Evolutionary conservation across 164 flowering plant genomes (phyloP).

Genomic region (Vitis riparia): DNA sequence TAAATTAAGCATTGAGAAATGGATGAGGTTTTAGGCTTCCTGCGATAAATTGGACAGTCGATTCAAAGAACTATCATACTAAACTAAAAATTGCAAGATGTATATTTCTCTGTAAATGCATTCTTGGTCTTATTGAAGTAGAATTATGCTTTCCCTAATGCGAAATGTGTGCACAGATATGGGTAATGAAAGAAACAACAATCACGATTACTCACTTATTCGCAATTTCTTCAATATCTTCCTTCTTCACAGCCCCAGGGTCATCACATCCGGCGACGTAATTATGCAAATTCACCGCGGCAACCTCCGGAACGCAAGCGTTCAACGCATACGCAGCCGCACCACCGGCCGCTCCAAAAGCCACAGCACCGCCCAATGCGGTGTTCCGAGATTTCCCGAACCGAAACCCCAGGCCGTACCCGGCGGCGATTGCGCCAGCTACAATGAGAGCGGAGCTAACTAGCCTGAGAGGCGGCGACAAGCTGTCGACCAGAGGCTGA

Average conservation of each 20-base stretch:
- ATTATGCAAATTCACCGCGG: constrained; percentile 79
- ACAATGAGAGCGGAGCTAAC: constrained; percentile 58
- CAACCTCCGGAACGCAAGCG: constrained; percentile 80
- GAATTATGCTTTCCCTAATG: too few relatives aligned
- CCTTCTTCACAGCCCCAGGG: constrained; percentile 60
- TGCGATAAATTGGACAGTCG: too few relatives aligned
- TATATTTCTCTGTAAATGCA: too few relatives aligned
- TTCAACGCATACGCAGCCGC: constrained; percentile 74
- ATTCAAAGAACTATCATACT: too few relatives aligned
- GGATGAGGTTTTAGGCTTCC: too few relatives aligned
- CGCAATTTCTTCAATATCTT: constrained; percentile 69
- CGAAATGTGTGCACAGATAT: not conserved
- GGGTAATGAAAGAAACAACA: not conserved
- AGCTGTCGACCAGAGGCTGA: constrained; percentile 51
- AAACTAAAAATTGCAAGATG: too few relatives aligned
- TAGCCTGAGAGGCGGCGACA: constrained; percentile 65
- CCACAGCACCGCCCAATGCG: constrained; percentile 75
- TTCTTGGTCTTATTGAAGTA: too few relatives aligned
- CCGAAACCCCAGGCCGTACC: constrained; percentile 64
- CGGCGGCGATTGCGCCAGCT: constrained; percentile 75
- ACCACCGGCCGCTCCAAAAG: constrained; percentile 71
- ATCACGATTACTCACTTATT: constrained; percentile 39
- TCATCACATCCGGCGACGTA: constrained; percentile 66
- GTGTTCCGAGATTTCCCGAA: constrained; percentile 46
- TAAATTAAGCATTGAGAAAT: constrained; percentile 12